Base-by-base conservation (phyloP, 129 eudicot species). In the Arctium minus region DNA sequence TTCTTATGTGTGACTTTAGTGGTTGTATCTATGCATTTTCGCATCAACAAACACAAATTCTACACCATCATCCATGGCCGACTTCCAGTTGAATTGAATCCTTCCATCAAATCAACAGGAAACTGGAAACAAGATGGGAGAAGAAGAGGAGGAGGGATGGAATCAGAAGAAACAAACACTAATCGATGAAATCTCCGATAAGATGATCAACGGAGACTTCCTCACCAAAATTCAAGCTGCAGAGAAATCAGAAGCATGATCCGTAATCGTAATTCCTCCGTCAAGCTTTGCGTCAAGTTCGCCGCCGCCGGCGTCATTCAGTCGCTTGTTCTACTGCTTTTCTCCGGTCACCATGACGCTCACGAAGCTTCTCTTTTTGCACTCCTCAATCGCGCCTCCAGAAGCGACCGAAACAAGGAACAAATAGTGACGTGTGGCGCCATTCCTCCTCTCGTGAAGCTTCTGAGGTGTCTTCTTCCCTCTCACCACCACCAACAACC, bases 341-440 rank as follows among this genome's bases (percentile, higher is more conserved):
- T 50, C 13, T 83, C 88, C 33, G 42, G 71, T 30, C 79, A 74
- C 31, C 72, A 84, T 44, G 87, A 80, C 3, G 91, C 94, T 40
- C 85, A 83, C 2, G 94, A 93, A 85, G 88, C 89, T 48, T 85
- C 94, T 3, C 91, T 93, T 73, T 90, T 93, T 13, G 98, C 94
- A 6, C 85, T 93, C 64, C 94, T 91, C 78, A 93, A 93, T 78
- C 94, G 89, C 76, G 94, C 92, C 18, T 88, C 87, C 56, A 84
- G 95, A 42, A 91, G 89, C 74, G 88, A 91, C 56, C 79, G 91
- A 74, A 94, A 92, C 89, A 94, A 94, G 91, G 85, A 92, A 73
- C 79, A 82, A 53, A 92, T 94, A 35, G 97, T 89, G 29, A 76
- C 90, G 30, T 87, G 93, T 74, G 97, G 97, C 31, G 97, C 87